phyloP scores from a whole-genome alignment of 495 filamentous ascomycete species.

The Chlorociboria aeruginascens region DNA sequence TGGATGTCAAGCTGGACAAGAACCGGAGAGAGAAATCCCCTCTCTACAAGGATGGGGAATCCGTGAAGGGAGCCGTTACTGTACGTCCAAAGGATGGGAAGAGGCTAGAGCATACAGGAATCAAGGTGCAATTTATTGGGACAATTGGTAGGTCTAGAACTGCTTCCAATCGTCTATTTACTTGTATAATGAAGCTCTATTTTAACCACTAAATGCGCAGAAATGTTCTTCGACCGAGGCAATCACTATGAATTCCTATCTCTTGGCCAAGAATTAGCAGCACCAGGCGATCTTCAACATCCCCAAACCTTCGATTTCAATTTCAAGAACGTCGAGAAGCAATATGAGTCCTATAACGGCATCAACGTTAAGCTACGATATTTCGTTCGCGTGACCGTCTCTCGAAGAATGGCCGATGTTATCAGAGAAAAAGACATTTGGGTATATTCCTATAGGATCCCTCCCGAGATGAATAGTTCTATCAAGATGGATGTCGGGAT shows the following conservation, averaged over 20 bases:
- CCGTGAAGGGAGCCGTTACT: conserved; percentile 89
- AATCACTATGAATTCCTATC: conserved; percentile 99
- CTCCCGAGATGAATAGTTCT: conserved; percentile 90
- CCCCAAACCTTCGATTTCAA: conserved; percentile 99
- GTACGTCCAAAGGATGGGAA: conserved; percentile 97
- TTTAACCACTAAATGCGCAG: conserved; percentile 27
- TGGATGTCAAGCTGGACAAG: conserved; percentile 98
- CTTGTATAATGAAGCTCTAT: not conserved
- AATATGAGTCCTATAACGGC: conserved; percentile 99
- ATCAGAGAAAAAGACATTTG: conserved; percentile 99
- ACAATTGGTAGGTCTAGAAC: conserved; percentile 60
- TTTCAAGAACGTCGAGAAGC: conserved; percentile 99
- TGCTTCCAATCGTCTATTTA: not conserved
- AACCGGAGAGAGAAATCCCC: conserved; percentile 91
- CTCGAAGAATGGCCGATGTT: conserved; percentile 92
- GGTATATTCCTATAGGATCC: conserved; percentile 98
- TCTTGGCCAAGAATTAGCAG: conserved; percentile 88
- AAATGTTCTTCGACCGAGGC: conserved; percentile 99
- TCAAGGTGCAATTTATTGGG: conserved; percentile 99
- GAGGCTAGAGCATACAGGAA: conserved; percentile 92
- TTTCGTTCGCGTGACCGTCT: conserved; percentile 94
- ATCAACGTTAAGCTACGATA: conserved; percentile 99
- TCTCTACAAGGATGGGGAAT: conserved; percentile 96
- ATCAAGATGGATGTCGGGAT: conserved; percentile 99
- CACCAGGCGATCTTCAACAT: conserved; percentile 93